phyloP scores from a whole-genome alignment of 192 early-diverging fungal species.

The Mortierella alpina region DNA sequence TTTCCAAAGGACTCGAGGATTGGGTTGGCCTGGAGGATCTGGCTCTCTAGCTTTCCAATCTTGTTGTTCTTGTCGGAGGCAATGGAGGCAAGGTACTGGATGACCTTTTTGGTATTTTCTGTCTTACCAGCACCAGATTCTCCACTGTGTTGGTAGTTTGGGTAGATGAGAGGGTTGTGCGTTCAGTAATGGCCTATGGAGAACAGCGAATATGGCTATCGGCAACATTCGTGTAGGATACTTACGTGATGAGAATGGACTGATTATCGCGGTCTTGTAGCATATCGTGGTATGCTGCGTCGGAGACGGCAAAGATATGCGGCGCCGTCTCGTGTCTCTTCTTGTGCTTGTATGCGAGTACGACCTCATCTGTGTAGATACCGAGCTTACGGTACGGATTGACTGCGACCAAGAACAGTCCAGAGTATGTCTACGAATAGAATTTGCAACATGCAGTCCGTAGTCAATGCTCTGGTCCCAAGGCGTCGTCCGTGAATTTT shows the following conservation, averaged over 20 bases:
- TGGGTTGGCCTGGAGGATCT: conserved; percentile 97
- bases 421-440: conserved; percentile 90
- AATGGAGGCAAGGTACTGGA: conserved; percentile 95
- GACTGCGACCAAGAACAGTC: conserved; percentile 97
- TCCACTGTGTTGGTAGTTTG: conserved; percentile 65
- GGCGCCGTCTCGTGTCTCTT: conserved; percentile 80
- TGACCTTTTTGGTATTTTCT: conserved; percentile 99
- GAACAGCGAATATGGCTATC: background rate
- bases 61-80: conserved; percentile 69
- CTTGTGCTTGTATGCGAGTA: conserved; percentile 78
- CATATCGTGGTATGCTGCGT: conserved; percentile 97
- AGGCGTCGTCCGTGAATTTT: background rate
- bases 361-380: conserved; percentile 86
- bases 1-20: conserved; percentile 99
- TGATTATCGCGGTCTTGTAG: conserved; percentile 93
- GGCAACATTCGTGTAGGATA: background rate
- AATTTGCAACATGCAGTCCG: background rate
- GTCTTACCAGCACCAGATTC: conserved; percentile 99
- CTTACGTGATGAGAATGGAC: conserved; percentile 95
- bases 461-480: background rate
- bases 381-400: conserved; percentile 95
- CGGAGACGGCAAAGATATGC: conserved; percentile 94
- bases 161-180: background rate
- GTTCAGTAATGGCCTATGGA: background rate
- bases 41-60: conserved; percentile 81